Evolutionary conservation across 192 early-diverging fungal species (phyloP).

Genomic region (Geosiphon pyriformis): DNA sequence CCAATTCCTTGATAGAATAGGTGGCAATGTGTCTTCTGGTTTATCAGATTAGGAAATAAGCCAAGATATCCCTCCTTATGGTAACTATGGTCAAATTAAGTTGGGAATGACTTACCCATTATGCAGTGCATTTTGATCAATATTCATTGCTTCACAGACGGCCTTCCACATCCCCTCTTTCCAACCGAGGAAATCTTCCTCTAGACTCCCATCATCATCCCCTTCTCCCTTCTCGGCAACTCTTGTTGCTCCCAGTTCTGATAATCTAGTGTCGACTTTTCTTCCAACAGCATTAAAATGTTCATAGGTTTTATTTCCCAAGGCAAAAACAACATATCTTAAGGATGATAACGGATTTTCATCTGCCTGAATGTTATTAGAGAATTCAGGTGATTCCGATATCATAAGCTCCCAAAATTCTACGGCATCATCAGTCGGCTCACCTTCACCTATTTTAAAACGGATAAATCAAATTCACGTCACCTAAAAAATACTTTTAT

Average conservation of each 20-base stretch:
- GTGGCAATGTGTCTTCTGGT: slow-evolving; percentile 37
- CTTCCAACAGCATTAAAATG: slow-evolving; percentile 83
- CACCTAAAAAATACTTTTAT: no score
- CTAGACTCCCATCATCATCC: slow-evolving; percentile 93
- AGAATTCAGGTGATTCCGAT: slow-evolving; percentile 68
- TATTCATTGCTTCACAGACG: slow-evolving; percentile 66
- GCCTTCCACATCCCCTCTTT: slow-evolving; percentile 80
- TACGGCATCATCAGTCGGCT: slow-evolving; percentile 95
- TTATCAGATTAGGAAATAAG: no score
- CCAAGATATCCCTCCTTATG: no score
- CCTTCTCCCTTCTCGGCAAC: slow-evolving; percentile 85
- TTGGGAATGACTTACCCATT: neutral
- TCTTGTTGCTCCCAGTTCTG: slow-evolving; percentile 66
- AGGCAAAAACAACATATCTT: slow-evolving; percentile 69
- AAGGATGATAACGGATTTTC: slow-evolving; percentile 51
- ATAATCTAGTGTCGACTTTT: slow-evolving; percentile 60
- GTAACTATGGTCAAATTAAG: slow-evolving; percentile 26
- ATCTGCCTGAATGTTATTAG: slow-evolving; percentile 50
- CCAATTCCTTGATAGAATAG: slow-evolving; percentile 52
- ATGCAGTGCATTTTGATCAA: slow-evolving; percentile 44
- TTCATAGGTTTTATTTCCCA: slow-evolving; percentile 91
- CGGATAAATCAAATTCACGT: neutral
- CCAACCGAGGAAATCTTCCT: slow-evolving; percentile 96
- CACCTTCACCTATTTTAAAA: slow-evolving; percentile 66
- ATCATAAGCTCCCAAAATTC: slow-evolving; percentile 88